A percentile compares a stretch with the other conserved stretches of the same genome.
phyloP scores from a whole-genome alignment of 73 alveolate genomes.

The Paramecium bursaria region DNA sequence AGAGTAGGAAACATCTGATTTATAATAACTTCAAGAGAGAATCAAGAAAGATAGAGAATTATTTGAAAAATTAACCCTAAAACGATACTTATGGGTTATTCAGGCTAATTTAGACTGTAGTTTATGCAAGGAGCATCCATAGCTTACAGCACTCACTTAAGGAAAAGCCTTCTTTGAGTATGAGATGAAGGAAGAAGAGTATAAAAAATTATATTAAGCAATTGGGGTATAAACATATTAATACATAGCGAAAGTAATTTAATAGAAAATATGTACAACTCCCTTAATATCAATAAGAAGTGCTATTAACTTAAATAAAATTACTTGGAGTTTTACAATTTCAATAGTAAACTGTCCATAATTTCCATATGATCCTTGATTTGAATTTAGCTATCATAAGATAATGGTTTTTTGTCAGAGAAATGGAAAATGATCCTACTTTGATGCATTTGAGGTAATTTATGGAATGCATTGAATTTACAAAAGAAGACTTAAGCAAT shows the following conservation, averaged over 20 bases:
- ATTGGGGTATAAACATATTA: conserved; percentile 53
- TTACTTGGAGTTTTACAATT: conserved; percentile 37
- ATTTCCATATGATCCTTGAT: conserved; percentile 41
- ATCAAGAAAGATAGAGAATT: conserved; percentile 50
- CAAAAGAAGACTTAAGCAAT: conserved; percentile 46
- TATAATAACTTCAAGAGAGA: conserved; percentile 46
- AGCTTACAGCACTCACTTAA: conserved; percentile 14
- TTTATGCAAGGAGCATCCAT: conserved; percentile 57
- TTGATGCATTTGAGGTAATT: conserved; percentile 13
- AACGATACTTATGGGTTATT: conserved; percentile 49
- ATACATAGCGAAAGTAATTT: too few relatives aligned
- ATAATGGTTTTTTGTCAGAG: conserved; percentile 40
- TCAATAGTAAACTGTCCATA: neutral
- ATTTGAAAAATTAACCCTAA: conserved; percentile 34
- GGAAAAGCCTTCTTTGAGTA: conserved; percentile 52
- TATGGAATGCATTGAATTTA: conserved; percentile 60
- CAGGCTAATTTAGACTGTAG: conserved; percentile 39
- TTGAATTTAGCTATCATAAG: conserved; percentile 35
- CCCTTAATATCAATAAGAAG: conserved; percentile 25
- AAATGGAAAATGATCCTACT: conserved; percentile 32
- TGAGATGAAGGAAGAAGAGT: conserved; percentile 33
- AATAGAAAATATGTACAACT: neutral
- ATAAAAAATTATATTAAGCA: conserved; percentile 6
- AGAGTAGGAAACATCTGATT: conserved; percentile 56
- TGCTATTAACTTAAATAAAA: conserved; percentile 35